Conservation (phyloP, 306 rosid genomes). For the Nissolia schottii region DNA sequence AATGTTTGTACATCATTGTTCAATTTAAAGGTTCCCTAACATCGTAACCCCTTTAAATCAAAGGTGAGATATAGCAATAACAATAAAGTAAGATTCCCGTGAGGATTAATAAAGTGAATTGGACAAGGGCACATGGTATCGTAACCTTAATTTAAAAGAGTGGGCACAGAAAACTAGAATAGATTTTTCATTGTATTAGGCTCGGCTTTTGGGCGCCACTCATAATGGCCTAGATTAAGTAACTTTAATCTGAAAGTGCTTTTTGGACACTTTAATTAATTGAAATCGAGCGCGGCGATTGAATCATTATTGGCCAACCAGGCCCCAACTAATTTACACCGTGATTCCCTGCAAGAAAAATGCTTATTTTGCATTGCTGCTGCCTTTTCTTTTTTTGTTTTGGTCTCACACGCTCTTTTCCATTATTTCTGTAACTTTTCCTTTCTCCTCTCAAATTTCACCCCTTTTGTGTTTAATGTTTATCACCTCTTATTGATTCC, state of each 20-base stretch:
- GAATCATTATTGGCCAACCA: constrained; percentile 27
- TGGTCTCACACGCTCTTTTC: not conserved
- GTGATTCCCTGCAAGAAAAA: not conserved
- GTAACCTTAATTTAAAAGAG: constrained; percentile 20
- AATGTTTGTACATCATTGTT: constrained; percentile 25
- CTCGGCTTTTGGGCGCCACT: constrained; percentile 1
- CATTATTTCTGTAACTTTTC: not conserved
- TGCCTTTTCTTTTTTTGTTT: not conserved
- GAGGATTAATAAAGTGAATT: constrained; percentile 22
- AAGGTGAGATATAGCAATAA: constrained; percentile 8
- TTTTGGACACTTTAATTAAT: constrained; percentile 31
- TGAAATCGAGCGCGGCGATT: constrained; percentile 19
- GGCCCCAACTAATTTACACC: not conserved
- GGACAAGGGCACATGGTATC: constrained; percentile 44
- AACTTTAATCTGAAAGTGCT: constrained; percentile 31
- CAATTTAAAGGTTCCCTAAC: constrained; percentile 30
- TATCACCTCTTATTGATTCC: not conserved
- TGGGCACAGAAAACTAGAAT: constrained; percentile 39
- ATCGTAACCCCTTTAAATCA: constrained; percentile 12
- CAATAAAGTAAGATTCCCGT: constrained; percentile 48
- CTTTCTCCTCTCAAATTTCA: not conserved
- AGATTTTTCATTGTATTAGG: not conserved
- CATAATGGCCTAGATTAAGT: not conserved
- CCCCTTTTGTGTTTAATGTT: not conserved
- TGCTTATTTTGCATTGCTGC: not conserved